phyloP scores from a whole-genome alignment of 208 protist genomes.

The Crithidia brevicula region DNA sequence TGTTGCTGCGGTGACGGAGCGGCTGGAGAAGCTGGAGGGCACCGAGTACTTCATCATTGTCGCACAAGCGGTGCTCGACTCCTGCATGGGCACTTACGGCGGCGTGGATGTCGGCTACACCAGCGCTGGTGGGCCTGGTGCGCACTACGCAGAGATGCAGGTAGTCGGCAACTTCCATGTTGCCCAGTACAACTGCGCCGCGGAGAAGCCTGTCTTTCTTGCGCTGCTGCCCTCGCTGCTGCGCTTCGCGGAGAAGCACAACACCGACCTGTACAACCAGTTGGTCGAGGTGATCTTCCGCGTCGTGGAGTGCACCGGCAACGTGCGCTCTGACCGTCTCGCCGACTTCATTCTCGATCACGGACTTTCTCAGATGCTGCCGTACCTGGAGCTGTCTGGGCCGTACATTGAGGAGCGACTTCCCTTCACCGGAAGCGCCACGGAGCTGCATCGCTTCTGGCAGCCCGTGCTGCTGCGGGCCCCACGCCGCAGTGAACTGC shows the following conservation, averaged over 20 bases:
- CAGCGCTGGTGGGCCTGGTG: conserved; percentile 13
- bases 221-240: conserved; percentile 71
- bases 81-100: conserved; percentile 59
- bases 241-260: conserved; percentile 39
- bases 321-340: conserved; percentile 57
- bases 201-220: conserved; percentile 80
- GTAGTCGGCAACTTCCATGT: conserved; percentile 58
- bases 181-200: conserved; percentile 48
- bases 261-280: conserved; percentile 42
- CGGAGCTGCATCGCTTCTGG: conserved; percentile 72
- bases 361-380: conserved; percentile 58
- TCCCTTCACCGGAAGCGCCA: conserved; percentile 48
- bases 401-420: conserved; percentile 43
- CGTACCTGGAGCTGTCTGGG: conserved; percentile 68
- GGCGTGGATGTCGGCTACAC: conserved; percentile 16
- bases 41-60: conserved; percentile 70
- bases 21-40: conserved; percentile 44
- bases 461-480: conserved; percentile 64
- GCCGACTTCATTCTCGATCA: conserved; percentile 58
- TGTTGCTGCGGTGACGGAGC: conserved; percentile 41
- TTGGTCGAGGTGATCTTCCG: conserved; percentile 53
- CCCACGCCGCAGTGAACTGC: conserved; percentile 64
- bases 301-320: conserved; percentile 62
- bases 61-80: conserved; percentile 67
- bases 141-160: conserved; percentile 29